These are phyloP conservation scores for Dianthus caryophyllus DNA, from an alignment of 148 eudicot species.

Conservation along the genomic window DNA sequence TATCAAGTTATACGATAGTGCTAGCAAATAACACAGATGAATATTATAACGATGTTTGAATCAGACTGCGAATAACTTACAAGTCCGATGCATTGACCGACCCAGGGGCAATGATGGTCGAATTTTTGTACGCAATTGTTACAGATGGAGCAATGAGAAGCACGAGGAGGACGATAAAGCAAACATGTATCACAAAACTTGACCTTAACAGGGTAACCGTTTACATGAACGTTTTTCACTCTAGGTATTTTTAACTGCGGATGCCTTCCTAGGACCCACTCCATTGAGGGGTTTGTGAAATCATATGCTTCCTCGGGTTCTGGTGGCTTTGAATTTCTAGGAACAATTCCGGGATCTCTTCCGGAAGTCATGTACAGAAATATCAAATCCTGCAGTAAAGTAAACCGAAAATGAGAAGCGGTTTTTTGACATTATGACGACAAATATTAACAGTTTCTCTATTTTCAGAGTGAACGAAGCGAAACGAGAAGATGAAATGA, in stretches of 20 bases:
- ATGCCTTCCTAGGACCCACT: constrained; percentile 77
- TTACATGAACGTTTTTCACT: constrained; percentile 59
- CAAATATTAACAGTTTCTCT: not conserved
- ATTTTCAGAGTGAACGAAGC: too few species aligned
- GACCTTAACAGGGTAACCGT: constrained; percentile 73
- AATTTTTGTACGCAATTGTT: constrained; percentile 92
- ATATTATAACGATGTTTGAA: not conserved
- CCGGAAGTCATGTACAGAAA: constrained; percentile 83
- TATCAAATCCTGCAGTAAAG: constrained; percentile 57
- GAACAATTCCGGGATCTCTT: constrained; percentile 93
- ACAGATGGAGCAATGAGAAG: constrained; percentile 98
- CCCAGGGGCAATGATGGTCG: constrained; percentile 99
- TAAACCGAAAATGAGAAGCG: constrained; percentile 15
- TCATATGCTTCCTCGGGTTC: constrained; percentile 58
- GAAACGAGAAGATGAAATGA: not conserved
- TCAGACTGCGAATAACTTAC: constrained; percentile 40
- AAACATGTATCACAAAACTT: constrained; percentile 93
- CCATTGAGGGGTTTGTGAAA: constrained; percentile 67
- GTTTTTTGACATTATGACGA: not conserved
- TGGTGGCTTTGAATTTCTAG: constrained; percentile 67
- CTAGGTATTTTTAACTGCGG: constrained; percentile 66
- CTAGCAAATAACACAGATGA: not conserved
- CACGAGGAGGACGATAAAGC: constrained; percentile 93
- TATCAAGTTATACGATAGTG: constrained; percentile 8
- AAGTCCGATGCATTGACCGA: constrained; percentile 93